Conservation (phyloP, 441 rosid genomes). For the Aquilaria agallochum region DNA sequence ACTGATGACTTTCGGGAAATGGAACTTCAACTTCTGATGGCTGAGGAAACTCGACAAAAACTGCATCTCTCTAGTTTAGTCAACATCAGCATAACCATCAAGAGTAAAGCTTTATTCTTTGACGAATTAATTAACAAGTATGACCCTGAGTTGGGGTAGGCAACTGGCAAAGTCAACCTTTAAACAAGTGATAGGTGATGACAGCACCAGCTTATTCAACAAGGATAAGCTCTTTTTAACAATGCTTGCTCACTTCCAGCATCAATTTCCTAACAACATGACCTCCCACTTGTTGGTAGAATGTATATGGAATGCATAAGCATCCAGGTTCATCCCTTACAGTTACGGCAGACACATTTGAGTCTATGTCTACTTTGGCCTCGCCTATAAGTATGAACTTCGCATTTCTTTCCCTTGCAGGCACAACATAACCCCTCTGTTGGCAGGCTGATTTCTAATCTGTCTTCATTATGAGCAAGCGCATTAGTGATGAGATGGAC, state of each 20-base stretch:
- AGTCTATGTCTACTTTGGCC: not conserved
- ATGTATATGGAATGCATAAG: too few species aligned
- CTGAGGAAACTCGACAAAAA: slow-evolving; percentile 6
- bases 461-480: slow-evolving; percentile 12
- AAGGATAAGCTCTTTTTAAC: not conserved
- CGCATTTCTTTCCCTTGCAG: not conserved
- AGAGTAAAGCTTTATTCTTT: not conserved
- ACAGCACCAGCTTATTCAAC: not conserved
- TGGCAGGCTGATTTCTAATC: slow-evolving; percentile 4
- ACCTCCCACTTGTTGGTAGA: not conserved
- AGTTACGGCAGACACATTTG: not conserved
- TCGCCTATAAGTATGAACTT: slow-evolving; percentile 1
- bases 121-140: not conserved
- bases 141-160: slow-evolving; percentile 3
- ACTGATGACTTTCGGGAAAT: not conserved
- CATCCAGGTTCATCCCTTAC: too few species aligned
- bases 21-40: slow-evolving; percentile 7
- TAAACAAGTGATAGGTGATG: not conserved
- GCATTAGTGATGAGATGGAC: slow-evolving; percentile 4
- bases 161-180: slow-evolving; percentile 1
- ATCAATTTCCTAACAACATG: not conserved
- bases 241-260: slow-evolving; percentile 1
- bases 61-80: not conserved
- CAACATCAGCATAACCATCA: not conserved
- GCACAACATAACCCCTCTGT: not conserved